Percentiles rank a stretch among this genome's conserved stretches.
Evolutionary conservation across 495 filamentous ascomycete species (phyloP).

Genomic region (Talaromyces proteolyticus): DNA sequence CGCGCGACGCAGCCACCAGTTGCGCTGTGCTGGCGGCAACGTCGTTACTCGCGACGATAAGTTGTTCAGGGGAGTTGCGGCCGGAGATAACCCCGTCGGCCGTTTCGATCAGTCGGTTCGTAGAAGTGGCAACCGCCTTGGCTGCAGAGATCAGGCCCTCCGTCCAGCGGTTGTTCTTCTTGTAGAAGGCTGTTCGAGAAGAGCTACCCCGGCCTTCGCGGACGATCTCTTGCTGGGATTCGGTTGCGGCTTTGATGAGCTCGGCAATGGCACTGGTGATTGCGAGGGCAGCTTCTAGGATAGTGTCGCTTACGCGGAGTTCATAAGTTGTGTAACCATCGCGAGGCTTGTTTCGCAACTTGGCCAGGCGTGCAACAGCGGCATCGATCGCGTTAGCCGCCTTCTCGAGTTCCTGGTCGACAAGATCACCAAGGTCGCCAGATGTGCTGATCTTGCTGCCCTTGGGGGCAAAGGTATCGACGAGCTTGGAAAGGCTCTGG

Average conservation of each 20-base stretch:
- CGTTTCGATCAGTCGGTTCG: conserved; percentile 94
- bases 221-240: conserved; percentile 96
- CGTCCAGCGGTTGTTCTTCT: conserved; percentile 98
- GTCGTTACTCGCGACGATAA: conserved; percentile 96
- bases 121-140: conserved; percentile 87
- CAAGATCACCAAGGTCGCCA: conserved; percentile 88
- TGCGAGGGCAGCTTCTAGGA: conserved; percentile 88
- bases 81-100: conserved; percentile 91
- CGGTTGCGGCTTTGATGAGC: conserved; percentile 93
- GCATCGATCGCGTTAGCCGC: conserved; percentile 95
- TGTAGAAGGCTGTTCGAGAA: conserved; percentile 95
- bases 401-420: conserved; percentile 85
- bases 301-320: conserved; percentile 87
- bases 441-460: conserved; percentile 71
- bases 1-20: conserved; percentile 88
- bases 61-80: conserved; percentile 89
- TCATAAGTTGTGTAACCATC: conserved; percentile 97
- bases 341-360: conserved; percentile 87
- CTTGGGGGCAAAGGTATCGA: conserved; percentile 83
- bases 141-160: conserved; percentile 95
- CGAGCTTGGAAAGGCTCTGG: conserved; percentile 84
- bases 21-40: conserved; percentile 94
- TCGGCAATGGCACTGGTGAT: conserved; percentile 95
- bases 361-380: conserved; percentile 79
- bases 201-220: conserved; percentile 84